Evolutionary conservation across 192 early-diverging fungal species (phyloP).

Genomic region (Ambispora gerdemannii): DNA sequence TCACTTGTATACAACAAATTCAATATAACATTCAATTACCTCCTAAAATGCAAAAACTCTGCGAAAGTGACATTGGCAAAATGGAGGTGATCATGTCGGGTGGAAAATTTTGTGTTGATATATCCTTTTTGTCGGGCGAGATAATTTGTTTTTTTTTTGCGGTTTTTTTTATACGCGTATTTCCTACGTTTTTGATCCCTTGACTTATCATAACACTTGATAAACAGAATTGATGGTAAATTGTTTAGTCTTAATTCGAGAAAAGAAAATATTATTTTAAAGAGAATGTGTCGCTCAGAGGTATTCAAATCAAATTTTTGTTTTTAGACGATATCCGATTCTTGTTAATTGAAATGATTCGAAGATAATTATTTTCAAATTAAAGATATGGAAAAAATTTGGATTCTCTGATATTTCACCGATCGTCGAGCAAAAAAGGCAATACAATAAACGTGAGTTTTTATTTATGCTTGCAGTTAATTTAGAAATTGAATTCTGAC

Average conservation of each 20-base stretch:
- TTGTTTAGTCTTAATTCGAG: constrained; percentile 18
- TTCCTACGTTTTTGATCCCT: background rate
- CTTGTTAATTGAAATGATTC: background rate
- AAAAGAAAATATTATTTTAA: constrained; percentile 29
- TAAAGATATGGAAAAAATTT: constrained; percentile 28
- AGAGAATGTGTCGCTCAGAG: constrained; percentile 15
- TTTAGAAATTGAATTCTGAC: background rate
- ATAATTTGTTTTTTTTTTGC: background rate
- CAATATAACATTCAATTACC: constrained; percentile 10
- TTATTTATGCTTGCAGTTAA: background rate
- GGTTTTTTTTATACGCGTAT: background rate
- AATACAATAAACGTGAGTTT: constrained; percentile 18
- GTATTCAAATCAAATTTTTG: background rate
- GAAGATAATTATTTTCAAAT: background rate
- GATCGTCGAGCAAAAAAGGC: background rate
- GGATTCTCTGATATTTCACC: constrained; percentile 21
- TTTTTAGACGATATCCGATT: background rate
- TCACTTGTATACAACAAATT: constrained; percentile 19
- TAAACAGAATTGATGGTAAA: constrained; percentile 29
- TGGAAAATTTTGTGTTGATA: constrained; percentile 13
- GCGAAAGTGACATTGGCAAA: constrained; percentile 12
- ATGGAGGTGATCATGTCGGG: constrained; percentile 12
- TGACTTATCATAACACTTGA: constrained; percentile 11
- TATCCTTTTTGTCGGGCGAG: constrained; percentile 6
- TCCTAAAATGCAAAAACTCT: constrained; percentile 1